phyloP scores from a whole-genome alignment of 2,329 filamentous ascomycete species.

The Trichophyton mentagrophytes region DNA sequence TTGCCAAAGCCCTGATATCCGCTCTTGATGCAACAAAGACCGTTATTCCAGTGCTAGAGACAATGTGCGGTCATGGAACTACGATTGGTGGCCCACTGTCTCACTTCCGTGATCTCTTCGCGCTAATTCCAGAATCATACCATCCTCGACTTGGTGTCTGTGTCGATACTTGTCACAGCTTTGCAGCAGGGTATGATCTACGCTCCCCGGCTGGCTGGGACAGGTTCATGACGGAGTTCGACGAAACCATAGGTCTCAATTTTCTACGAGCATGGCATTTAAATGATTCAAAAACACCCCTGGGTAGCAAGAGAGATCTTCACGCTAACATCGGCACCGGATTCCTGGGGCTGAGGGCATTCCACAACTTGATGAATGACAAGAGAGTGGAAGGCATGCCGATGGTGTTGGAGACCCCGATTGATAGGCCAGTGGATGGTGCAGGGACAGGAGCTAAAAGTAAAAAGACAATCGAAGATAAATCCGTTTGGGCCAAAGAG shows the following conservation, averaged over 20 bases:
- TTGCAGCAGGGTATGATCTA: conserved; percentile 86
- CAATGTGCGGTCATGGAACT: conserved; percentile 86
- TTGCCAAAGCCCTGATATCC: conserved; percentile 69
- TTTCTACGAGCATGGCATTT: conserved; percentile 81
- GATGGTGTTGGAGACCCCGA: conserved; percentile 94
- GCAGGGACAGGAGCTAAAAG: conserved; percentile 10
- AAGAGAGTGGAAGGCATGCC: conserved; percentile 62
- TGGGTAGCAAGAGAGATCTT: conserved; percentile 68
- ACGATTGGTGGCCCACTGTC: conserved; percentile 75
- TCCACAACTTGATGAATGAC: conserved; percentile 84
- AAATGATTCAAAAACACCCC: conserved; percentile 89
- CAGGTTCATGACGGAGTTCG: conserved; percentile 62
- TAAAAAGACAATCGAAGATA: conserved; percentile 52
- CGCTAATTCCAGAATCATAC: conserved; percentile 53
- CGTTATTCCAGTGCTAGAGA: conserved; percentile 80
- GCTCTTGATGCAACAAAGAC: conserved; percentile 62
- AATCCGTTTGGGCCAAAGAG: conserved; percentile 75
- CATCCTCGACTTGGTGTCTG: conserved; percentile 83
- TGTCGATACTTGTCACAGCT: conserved; percentile 92
- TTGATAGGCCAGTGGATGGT: conserved; percentile 50
- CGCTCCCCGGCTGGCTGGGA: conserved; percentile 61
- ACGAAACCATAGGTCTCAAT: conserved; percentile 58
- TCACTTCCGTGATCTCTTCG: conserved; percentile 76
- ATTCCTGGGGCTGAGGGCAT: conserved; percentile 78
- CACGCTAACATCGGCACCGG: conserved; percentile 96